Base-by-base conservation (phyloP, 192 early-diverging fungal genomes). In the Backusella macrospora region DNA sequence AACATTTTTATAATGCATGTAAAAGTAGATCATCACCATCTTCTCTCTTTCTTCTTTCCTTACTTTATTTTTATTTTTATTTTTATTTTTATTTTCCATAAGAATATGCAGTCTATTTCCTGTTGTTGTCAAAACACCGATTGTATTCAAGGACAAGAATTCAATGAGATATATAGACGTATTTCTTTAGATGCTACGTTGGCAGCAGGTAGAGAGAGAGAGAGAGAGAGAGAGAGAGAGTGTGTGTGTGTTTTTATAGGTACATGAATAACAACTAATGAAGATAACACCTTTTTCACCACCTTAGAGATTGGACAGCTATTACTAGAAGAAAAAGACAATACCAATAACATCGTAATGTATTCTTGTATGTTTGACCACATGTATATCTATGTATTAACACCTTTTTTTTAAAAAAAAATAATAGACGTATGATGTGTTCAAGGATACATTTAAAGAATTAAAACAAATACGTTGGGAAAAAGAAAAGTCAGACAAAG, bases 371-470 rank as follows among this genome's bases (percentile, higher is more conserved):
- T 52, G 10, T 34, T 34, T 34, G 2, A 52, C 16, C 16, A 21
- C 3, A 43, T 43, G 6, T 43, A 43, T 43, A 9, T 6, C 7
- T 6, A 43, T 43, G 1, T 6, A 6, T 43, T 43, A 9, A 9
- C 10, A 43, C 0, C 10, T 4, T 10, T 42, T 6, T 42, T 42
- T 43, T 43, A 9, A 59, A 59, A 59, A 59, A 18, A 65, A 14
- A 16, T 15, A 21, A 42, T 43, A 66, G 65, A 18, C 38, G n/a
- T 66, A 42, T 4, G 65, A 66, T 21, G 15, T 66, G 18, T 66
- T 66, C 40, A 66, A 66, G 40, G 65, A 66, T 16, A 66, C 37
- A 5, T 43, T 42, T 66, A 66, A 66, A 40, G 65, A 66, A 66
- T 12, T 47, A 26, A 45, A 37, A 5, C 44, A 34, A 29, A 15